These are phyloP conservation scores for Nicotiana noctiflora DNA, from an alignment of 257 asterid genomes.

Conservation along the genomic window DNA sequence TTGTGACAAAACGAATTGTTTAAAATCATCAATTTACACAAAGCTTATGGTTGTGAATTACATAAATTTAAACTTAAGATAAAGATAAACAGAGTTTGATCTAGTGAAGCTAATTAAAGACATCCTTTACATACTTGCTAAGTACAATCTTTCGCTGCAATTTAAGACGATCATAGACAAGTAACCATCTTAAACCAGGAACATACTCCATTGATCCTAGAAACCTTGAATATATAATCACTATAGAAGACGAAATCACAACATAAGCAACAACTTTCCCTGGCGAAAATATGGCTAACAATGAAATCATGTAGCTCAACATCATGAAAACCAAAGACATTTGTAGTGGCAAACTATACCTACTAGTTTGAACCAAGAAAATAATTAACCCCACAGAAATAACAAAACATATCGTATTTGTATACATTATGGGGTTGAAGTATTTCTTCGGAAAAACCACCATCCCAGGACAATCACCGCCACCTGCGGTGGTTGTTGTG, in stretches of 20 bases:
- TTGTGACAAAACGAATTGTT: too few species aligned
- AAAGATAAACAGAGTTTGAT: not conserved
- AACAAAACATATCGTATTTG: too few species aligned
- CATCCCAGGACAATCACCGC: too few species aligned
- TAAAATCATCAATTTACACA: too few species aligned
- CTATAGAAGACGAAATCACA: not conserved
- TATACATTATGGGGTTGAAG: too few species aligned
- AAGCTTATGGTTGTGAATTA: too few species aligned
- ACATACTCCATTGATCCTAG: not conserved
- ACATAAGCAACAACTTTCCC: not conserved
- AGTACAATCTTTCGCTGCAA: not conserved
- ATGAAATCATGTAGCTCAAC: not conserved
- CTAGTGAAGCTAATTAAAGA: not conserved
- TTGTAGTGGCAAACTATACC: too few species aligned
- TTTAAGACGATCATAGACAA: not conserved
- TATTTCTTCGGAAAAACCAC: too few species aligned
- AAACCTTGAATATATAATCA: not conserved
- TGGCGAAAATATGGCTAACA: not conserved
- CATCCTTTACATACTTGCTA: not conserved
- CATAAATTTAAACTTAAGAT: too few species aligned
- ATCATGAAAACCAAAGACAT: not conserved
- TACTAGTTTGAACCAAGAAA: too few species aligned
- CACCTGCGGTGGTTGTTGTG: not conserved
- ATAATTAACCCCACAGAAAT: too few species aligned
- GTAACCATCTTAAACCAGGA: not conserved